A percentile compares a stretch with the other conserved stretches of the same genome.
phyloP scores from a whole-genome alignment of 495 filamentous ascomycete species.

The Hamigera avellanea region DNA sequence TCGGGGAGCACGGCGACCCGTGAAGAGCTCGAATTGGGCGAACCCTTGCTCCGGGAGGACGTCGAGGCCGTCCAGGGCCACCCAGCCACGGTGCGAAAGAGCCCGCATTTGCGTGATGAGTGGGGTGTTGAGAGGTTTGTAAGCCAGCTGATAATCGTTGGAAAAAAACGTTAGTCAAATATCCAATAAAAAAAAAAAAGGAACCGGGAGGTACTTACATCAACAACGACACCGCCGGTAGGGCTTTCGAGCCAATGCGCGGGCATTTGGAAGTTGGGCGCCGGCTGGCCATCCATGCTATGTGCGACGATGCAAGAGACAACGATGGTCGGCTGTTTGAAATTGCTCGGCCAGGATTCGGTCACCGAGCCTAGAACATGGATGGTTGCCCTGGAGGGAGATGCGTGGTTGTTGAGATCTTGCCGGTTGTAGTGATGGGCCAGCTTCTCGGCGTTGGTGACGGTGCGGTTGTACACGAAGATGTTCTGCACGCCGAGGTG shows the following conservation, averaged over 20 bases:
- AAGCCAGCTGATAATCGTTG: slow-evolving; percentile 42
- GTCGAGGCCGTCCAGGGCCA: slow-evolving; percentile 65
- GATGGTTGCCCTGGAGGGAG: slow-evolving; percentile 32
- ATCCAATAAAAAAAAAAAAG: slow-evolving; percentile 1
- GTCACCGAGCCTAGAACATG: slow-evolving; percentile 43
- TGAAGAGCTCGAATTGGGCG: slow-evolving; percentile 73
- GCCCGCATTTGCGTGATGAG: slow-evolving; percentile 51
- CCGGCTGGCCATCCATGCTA: slow-evolving; percentile 46
- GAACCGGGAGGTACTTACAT: slow-evolving; percentile 30
- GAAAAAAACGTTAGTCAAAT: background rate
- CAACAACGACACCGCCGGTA: slow-evolving; percentile 68
- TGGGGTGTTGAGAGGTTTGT: slow-evolving; percentile 60
- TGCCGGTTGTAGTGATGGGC: slow-evolving; percentile 55
- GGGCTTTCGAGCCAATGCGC: slow-evolving; percentile 60
- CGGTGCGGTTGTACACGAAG: slow-evolving; percentile 60
- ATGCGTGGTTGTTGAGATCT: slow-evolving; percentile 14
- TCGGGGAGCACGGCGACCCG: slow-evolving; percentile 61
- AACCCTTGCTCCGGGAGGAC: slow-evolving; percentile 70
- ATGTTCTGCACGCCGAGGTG: slow-evolving; percentile 65
- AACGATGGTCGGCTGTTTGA: slow-evolving; percentile 60
- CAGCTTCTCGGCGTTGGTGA: slow-evolving; percentile 46
- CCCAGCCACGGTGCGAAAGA: slow-evolving; percentile 52
- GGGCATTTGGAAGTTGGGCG: slow-evolving; percentile 60
- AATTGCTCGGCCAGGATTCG: slow-evolving; percentile 51
- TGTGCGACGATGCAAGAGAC: slow-evolving; percentile 64